A percentile compares a stretch with the other conserved stretches of the same genome.
phyloP scores from a whole-genome alignment of 2,329 filamentous ascomycete genomes.

The Penicillium sclerotiorum region DNA sequence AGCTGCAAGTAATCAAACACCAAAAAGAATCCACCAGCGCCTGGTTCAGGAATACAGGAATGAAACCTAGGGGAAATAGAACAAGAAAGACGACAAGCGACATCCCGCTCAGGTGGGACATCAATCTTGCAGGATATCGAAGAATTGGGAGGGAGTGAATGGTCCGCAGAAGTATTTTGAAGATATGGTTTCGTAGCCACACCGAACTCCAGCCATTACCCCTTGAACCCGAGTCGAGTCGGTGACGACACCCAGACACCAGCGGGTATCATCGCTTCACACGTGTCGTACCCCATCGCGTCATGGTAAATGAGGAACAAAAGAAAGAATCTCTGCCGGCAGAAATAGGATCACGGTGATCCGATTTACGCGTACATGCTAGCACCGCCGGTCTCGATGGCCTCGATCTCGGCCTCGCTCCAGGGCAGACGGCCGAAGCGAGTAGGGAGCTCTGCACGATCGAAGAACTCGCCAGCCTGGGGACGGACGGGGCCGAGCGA shows the following conservation, averaged over 20 bases:
- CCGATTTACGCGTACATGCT: slow-evolving; percentile 57
- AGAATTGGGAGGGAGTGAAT: not conserved
- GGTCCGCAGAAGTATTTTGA: not conserved
- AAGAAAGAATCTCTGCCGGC: slow-evolving; percentile 17
- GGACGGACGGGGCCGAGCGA: slow-evolving; percentile 73
- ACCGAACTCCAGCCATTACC: not conserved
- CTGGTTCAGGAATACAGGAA: slow-evolving; percentile 12
- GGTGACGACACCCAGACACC: slow-evolving; percentile 12
- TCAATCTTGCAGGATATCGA: slow-evolving; percentile 3
- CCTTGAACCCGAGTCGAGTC: slow-evolving; percentile 3
- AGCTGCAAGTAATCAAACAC: slow-evolving; percentile 23
- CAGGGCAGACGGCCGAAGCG: slow-evolving; percentile 79
- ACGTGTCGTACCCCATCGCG: slow-evolving; percentile 25
- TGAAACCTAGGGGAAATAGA: slow-evolving; percentile 13
- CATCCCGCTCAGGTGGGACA: slow-evolving; percentile 1
- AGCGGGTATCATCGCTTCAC: slow-evolving; percentile 14
- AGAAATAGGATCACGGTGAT: slow-evolving; percentile 4
- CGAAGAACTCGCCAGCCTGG: slow-evolving; percentile 76
- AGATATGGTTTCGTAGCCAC: not conserved
- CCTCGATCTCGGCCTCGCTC: slow-evolving; percentile 85
- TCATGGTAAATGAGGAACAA: slow-evolving; percentile 17
- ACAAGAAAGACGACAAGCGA: slow-evolving; percentile 9
- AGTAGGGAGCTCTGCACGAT: slow-evolving; percentile 81
- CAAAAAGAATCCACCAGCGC: slow-evolving; percentile 38
- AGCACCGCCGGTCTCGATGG: slow-evolving; percentile 90